Conservation (phyloP, 2,329 filamentous ascomycete genomes). For the Aureobasidium sp. region DNA sequence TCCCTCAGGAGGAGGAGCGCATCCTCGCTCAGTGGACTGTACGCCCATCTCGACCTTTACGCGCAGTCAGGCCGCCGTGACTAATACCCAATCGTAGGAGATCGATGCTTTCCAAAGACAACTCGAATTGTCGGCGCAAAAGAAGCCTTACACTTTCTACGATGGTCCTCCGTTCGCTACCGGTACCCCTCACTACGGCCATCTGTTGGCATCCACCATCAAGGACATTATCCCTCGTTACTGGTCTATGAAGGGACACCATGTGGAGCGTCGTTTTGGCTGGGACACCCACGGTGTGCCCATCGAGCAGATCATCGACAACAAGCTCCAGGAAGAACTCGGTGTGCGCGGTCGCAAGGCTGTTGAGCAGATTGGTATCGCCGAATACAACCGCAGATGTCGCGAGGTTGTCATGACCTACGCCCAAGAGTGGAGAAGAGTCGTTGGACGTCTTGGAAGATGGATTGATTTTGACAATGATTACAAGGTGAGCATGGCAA, state of each 20-base stretch:
- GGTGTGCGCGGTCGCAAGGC: slow-evolving; percentile 82
- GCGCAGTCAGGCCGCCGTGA: background rate
- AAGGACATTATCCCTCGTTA: slow-evolving; percentile 96
- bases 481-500: slow-evolving; percentile 53
- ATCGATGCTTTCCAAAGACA: slow-evolving; percentile 87
- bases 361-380: slow-evolving; percentile 77
- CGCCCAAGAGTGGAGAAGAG: slow-evolving; percentile 76
- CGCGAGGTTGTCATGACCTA: slow-evolving; percentile 90
- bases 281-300: slow-evolving; percentile 95
- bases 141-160: slow-evolving; percentile 88
- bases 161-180: slow-evolving; percentile 54
- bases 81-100: slow-evolving; percentile 36
- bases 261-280: slow-evolving; percentile 86
- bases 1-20: slow-evolving; percentile 82
- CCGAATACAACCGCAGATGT: slow-evolving; percentile 87
- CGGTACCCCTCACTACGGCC: slow-evolving; percentile 61
- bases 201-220: slow-evolving; percentile 85
- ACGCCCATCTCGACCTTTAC: background rate
- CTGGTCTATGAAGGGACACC: slow-evolving; percentile 94
- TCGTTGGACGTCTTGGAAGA: slow-evolving; percentile 79
- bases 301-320: slow-evolving; percentile 96
- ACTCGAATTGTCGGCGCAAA: slow-evolving; percentile 76
- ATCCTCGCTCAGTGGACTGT: slow-evolving; percentile 74
- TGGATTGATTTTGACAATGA: slow-evolving; percentile 99
- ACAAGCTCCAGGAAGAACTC: slow-evolving; percentile 57